Base-by-base conservation (phyloP, 257 asterid species). In the Capsicum pubescens region DNA sequence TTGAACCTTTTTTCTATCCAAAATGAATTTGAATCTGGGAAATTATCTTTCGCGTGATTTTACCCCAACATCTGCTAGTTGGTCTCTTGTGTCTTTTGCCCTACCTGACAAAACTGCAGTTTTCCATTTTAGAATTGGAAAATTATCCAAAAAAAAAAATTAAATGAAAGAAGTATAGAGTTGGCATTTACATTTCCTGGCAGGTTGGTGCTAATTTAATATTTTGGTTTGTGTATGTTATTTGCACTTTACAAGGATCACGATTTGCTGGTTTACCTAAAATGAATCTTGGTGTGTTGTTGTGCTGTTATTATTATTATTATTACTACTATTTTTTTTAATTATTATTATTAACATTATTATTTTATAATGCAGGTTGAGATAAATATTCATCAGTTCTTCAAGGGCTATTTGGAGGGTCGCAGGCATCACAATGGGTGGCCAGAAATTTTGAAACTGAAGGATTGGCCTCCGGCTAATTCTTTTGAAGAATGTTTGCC, bases 391-490 rank as follows among this genome's bases (percentile, higher is more conserved):
- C 85, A 61, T 39, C 90, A 92, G 89, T 95, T 95, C 87, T 95
- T 95, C 87, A 91, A 69, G 86, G 98, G 98, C 84, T 95, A 95
- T 89, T 54, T 89, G 63, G 94, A 93, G 86, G 97, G 97, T 26
- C 94, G 93, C 77, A 84, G 59, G 79, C 94, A 92, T 85, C 52
- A 7, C 76, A 88, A 64, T 39, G 95, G 98, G 86, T 91, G 93
- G 98, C 98, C 98, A 50, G 93, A 92, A 86, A 91, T 93, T 90
- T 86, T 93, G 84, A 95, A 95, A 85, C 84, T 95, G 87, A 95
- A 93, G 91, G 98, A 95, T 86, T 95, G 98, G 98, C 98, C 98
- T 13, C 98, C 98, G n/a, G 54, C 93, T 6, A 90, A 89, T 89
- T 84, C 84, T 66, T 92, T 95, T 84, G 93, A 90, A 86, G 93